Evolutionary conservation across 2,329 filamentous ascomycete genomes (phyloP), one percentile per base, ranked within the genome.

Genomic region (Talaromyces piceae): DNA sequence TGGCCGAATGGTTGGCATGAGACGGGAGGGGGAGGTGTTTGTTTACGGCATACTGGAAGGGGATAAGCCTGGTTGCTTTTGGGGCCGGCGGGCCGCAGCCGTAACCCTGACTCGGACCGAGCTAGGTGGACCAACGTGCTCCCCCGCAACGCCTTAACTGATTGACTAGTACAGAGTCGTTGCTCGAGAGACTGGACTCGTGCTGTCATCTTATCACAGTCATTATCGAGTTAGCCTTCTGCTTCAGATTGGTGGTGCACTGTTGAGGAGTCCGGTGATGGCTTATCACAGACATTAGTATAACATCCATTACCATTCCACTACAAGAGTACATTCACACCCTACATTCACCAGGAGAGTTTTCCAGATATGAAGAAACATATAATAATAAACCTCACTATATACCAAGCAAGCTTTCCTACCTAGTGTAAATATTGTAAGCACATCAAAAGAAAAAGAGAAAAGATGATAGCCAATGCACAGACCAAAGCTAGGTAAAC

Each of bases 21-120:
- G 5, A 44, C 25, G 18, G 18, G 16, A 9, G 3, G 20, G 5
- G 11, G 11, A 27, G 9, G 44, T 45, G 16, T 45, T 45, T 45
- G 44, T 45, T 45, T 45, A 45, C 44, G 25, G 33, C 33, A 37
- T 37, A 37, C 33, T 37, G 33, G 16, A 37, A 8, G 33, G n/a
- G 33, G 33, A 37, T 37, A 37, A 37, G 33, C n/a, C 13, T 9
- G 3, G 2, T 11, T 20, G 0, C 2, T 18, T 33, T n/a, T 33
- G 31, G 31, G 31, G 31, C 31, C 31, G 31, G n/a, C 13, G 27
- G 28, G 6, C 16, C 13, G n/a, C 3, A n/a, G n/a, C n/a, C n/a
- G n/a, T n/a, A n/a, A n/a, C n/a, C n/a, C n/a, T n/a, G n/a, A n/a
- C n/a, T n/a, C n/a, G n/a, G n/a, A n/a, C n/a, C n/a, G n/a, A n/a